These are phyloP conservation scores for Eutrema yunnanense DNA, from an alignment of 345 rosid genomes.

Conservation along the genomic window DNA sequence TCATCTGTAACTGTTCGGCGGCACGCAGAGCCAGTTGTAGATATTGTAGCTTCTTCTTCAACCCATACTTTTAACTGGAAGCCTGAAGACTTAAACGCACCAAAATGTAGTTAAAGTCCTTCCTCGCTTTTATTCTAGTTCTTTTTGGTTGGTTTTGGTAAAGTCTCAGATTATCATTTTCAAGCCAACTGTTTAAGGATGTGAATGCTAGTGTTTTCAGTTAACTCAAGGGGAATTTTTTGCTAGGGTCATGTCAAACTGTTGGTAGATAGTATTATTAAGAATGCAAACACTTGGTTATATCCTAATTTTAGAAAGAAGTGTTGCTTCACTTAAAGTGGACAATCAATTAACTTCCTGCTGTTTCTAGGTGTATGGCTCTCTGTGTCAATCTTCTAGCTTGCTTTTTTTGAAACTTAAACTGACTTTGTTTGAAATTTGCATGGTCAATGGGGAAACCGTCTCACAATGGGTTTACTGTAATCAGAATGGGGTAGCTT, in stretches of 20 bases:
- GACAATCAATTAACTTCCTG: not conserved
- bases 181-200: not conserved
- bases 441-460: not conserved
- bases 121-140: conserved; percentile 8
- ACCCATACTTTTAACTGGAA: conserved; percentile 42
- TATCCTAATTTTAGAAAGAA: conserved; percentile 4
- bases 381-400: not conserved
- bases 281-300: conserved; percentile 8
- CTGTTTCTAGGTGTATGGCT: not conserved
- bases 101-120: conserved; percentile 54
- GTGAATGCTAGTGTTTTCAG: not conserved
- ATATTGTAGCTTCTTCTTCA: conserved; percentile 29
- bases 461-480: not conserved
- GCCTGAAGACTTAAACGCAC: conserved; percentile 59
- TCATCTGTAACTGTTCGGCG: conserved; percentile 27
- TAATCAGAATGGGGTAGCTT: not conserved
- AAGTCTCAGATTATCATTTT: not conserved
- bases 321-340: not conserved
- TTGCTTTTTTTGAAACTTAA: not conserved
- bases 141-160: conserved; percentile 12
- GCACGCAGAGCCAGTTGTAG: conserved; percentile 25
- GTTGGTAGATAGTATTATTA: not conserved
- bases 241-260: conserved; percentile 1
- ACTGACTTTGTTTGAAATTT: not conserved
- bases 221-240: not conserved